These are phyloP conservation scores for Phanerodontia chrysosporium DNA, from an alignment of 768 basidiomycete species.

Conservation along the genomic window DNA sequence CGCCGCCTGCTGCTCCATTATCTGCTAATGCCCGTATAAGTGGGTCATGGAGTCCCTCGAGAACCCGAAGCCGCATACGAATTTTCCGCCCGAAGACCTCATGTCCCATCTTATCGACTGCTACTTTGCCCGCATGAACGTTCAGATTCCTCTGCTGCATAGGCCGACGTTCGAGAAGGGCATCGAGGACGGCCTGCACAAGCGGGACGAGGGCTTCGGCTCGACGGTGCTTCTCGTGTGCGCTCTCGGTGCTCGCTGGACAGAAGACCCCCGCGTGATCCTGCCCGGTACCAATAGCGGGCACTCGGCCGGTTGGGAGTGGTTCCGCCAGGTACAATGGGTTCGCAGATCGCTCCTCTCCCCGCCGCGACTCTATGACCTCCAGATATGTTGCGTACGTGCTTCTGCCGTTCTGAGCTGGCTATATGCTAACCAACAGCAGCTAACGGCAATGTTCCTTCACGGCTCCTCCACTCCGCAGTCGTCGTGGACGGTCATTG, in stretches of 20 bases:
- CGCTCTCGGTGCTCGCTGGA: constrained; percentile 44
- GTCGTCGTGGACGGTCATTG: constrained; percentile 53
- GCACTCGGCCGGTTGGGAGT: constrained; percentile 42
- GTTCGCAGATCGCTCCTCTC: constrained; percentile 54
- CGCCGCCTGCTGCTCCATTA: neutral
- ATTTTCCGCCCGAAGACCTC: constrained; percentile 35
- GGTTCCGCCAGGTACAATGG: constrained; percentile 56
- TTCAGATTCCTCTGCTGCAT: constrained; percentile 44
- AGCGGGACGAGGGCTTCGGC: constrained; percentile 39
- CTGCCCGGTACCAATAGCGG: constrained; percentile 20
- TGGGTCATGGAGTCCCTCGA: constrained; percentile 25
- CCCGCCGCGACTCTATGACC: constrained; percentile 57
- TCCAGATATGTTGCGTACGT: constrained; percentile 64
- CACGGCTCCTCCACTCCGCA: constrained; percentile 46
- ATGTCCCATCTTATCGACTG: constrained; percentile 39
- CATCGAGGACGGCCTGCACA: constrained; percentile 35
- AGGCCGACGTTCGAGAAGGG: constrained; percentile 41
- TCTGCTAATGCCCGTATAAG: constrained; percentile 8
- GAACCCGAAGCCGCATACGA: constrained; percentile 23
- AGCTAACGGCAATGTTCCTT: constrained; percentile 35
- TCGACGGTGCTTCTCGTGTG: constrained; percentile 43
- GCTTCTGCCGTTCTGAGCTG: neutral
- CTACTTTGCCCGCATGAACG: constrained; percentile 42
- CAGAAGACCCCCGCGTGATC: constrained; percentile 48
- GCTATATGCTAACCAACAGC: neutral